Base-by-base conservation (phyloP, 352 stramenopile genomes). In the Phytophthora europaea region DNA sequence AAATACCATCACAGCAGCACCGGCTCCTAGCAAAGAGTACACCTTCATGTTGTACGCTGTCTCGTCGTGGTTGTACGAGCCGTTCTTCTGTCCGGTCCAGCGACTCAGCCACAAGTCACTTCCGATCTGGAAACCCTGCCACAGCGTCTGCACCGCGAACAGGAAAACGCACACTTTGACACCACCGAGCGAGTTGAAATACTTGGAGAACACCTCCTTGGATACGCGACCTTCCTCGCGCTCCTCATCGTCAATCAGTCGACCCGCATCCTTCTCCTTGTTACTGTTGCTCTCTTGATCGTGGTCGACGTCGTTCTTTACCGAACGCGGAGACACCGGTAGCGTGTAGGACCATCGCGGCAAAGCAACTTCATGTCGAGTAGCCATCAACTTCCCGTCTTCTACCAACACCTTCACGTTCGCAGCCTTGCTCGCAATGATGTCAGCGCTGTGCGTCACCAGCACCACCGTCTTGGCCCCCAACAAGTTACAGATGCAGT, bases 381-480 rank as follows among this genome's bases (percentile, higher is more conserved):
- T 67, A 8, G 43, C 54, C 10, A 51, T 73, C 33, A 80, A 20
- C n/a, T 60, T 45, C 3, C 75, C 73, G 23, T 65, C 73, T 52
- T 79, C 57, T 34, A 87, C 65, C 10, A 65, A 6, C 12, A 87
- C 56, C 23, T 75, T 79, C 53, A 73, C 16, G 40, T 79, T 82
- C 2, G 71, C 75, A 15, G 58, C 66, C 13, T 63, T 55, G 12
- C 72, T 82, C 4, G 55, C 72, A 60, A 87, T 82, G 64, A 84
- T 73, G 18, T 98, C 87, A 1, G 97, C 66, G 36, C 81, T 91
- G 83, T 99, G 97, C 3, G 96, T 99, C 8, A 98, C 96, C 18
- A 98, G 75, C 16, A 99, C 65, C 3, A 98, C 82, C 15, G 88
- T 95, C 59, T 87, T 87, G 61, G 80, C 50, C 23, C 57, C 50